phyloP scores from a whole-genome alignment of 2,329 filamentous ascomycete species.

The Exophiala calicioides region DNA sequence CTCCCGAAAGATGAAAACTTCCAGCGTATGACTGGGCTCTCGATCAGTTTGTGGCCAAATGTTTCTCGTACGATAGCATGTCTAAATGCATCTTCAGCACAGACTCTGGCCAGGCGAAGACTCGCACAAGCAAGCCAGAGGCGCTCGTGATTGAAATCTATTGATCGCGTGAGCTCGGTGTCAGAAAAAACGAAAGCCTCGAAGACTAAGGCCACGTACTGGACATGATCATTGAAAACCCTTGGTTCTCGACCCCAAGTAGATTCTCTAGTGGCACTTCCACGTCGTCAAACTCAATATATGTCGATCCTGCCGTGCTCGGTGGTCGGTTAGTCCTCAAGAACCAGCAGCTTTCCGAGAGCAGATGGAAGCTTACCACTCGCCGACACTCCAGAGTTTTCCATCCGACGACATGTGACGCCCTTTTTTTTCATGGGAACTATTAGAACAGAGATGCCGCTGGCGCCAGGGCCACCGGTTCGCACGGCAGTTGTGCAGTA shows the following conservation, averaged over 20 bases:
- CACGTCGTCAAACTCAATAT: conserved; percentile 73
- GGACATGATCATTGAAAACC: conserved; percentile 70
- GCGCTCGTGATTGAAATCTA: not conserved
- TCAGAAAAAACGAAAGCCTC: not conserved
- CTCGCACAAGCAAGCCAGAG: not conserved
- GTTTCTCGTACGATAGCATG: not conserved
- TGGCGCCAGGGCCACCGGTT: conserved; percentile 68
- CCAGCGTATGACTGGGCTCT: not conserved
- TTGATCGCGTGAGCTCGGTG: not conserved
- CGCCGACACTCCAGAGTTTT: conserved; percentile 53
- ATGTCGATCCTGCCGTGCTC: conserved; percentile 66
- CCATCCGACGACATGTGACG: conserved; percentile 69
- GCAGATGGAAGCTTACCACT: not conserved
- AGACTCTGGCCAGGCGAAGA: not conserved
- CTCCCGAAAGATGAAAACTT: not conserved
- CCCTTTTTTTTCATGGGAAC: conserved; percentile 67
- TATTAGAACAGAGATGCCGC: conserved; percentile 73
- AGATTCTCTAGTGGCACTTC: conserved; percentile 69
- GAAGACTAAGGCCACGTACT: not conserved
- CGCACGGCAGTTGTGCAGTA: conserved; percentile 91
- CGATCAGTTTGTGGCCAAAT: not conserved
- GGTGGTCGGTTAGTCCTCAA: conserved; percentile 47
- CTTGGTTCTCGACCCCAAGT: conserved; percentile 68
- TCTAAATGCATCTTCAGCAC: not conserved
- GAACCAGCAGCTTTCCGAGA: too few relatives aligned